These are phyloP conservation scores for Leccinum pseudoinsigne DNA, from an alignment of 1,284 basidiomycete species.

Conservation along the genomic window DNA sequence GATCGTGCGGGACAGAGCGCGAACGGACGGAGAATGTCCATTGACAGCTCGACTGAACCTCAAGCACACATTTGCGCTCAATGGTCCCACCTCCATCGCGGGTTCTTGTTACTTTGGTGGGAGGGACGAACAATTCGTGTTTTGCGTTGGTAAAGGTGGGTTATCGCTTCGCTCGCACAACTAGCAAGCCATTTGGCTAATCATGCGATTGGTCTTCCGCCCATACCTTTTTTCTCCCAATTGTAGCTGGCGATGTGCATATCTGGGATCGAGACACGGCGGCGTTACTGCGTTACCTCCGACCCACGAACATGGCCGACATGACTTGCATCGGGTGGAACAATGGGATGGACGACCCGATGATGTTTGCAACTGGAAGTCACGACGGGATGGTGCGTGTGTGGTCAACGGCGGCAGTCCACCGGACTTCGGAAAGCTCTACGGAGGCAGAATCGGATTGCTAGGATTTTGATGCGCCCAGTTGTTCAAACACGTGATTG, in stretches of 20 bases:
- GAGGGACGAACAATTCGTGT: slow-evolving; percentile 67
- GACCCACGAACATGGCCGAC: slow-evolving; percentile 45
- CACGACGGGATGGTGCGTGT: slow-evolving; percentile 73
- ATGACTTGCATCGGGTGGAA: slow-evolving; percentile 81
- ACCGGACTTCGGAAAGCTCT: slow-evolving; percentile 15
- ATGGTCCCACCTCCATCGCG: slow-evolving; percentile 67
- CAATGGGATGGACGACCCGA: slow-evolving; percentile 57
- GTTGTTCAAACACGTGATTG: no score
- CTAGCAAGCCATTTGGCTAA: not conserved
- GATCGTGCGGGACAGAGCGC: slow-evolving; percentile 49
- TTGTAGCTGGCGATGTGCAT: slow-evolving; percentile 73
- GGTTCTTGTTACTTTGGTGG: slow-evolving; percentile 80
- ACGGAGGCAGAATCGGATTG: slow-evolving; percentile 24
- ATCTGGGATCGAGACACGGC: slow-evolving; percentile 82
- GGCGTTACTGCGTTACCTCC: slow-evolving; percentile 62
- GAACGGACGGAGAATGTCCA: slow-evolving; percentile 28
- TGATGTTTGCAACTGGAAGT: slow-evolving; percentile 78
- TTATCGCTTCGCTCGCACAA: not conserved
- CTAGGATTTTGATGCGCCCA: slow-evolving; percentile 1
- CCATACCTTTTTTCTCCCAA: not conserved
- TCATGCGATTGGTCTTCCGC: not conserved
- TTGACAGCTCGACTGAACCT: slow-evolving; percentile 48
- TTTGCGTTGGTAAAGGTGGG: slow-evolving; percentile 74
- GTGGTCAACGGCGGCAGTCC: slow-evolving; percentile 48
- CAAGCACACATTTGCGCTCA: slow-evolving; percentile 72